phyloP scores from a whole-genome alignment of 257 asterid genomes.

The Solanum peruvianum region DNA sequence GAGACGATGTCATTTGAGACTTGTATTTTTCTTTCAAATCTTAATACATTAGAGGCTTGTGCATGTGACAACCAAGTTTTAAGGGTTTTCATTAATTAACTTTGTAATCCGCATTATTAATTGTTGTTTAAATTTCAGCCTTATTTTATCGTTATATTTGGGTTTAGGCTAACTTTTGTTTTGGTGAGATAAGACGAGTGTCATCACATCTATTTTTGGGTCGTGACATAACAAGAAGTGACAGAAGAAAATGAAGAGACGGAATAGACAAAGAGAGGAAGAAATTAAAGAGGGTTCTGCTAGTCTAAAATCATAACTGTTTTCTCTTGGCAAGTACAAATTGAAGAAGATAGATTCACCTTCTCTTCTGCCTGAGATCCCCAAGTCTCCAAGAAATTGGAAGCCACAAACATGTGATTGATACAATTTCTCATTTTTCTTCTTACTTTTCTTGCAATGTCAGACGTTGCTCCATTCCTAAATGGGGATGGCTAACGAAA shows the following conservation, averaged over 20 bases:
- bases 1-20: background rate
- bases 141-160: background rate
- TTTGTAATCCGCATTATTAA: background rate
- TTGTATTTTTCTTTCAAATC: background rate
- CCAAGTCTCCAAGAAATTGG: background rate
- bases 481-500: background rate
- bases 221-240: background rate
- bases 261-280: background rate
- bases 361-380: background rate
- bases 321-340: background rate
- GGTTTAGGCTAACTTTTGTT: background rate
- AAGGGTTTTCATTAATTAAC: background rate
- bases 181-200: background rate
- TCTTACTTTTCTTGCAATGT: background rate
- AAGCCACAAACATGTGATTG: background rate
- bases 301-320: background rate
- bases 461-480: background rate
- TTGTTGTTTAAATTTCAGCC: too few relatives aligned
- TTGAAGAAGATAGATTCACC: background rate
- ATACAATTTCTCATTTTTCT: background rate
- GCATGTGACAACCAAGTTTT: background rate
- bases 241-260: background rate
- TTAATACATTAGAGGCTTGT: background rate
- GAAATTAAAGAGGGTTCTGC: background rate
- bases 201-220: background rate